phyloP scores from a whole-genome alignment of 768 basidiomycete species.

The Agrocybe pediades region DNA sequence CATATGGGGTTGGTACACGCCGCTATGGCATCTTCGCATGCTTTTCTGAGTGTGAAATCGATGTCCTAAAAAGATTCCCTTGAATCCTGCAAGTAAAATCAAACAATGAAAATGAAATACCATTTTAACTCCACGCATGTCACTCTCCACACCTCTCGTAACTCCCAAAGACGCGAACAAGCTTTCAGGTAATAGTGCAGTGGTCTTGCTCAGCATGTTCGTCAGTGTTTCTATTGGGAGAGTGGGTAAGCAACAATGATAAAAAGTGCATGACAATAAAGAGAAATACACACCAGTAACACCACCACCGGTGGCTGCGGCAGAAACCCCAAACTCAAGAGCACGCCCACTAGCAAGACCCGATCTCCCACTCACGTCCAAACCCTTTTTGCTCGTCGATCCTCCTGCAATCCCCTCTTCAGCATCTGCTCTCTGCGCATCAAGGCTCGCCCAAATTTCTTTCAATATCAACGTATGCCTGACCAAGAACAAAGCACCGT shows the following conservation, averaged over 20 bases:
- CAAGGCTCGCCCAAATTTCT: constrained; percentile 70
- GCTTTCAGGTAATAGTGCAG: constrained; percentile 63
- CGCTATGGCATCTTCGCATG: too few relatives aligned
- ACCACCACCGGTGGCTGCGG: constrained; percentile 32
- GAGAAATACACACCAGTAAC: constrained; percentile 51
- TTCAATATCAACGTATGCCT: constrained; percentile 90
- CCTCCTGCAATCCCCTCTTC: constrained; percentile 5
- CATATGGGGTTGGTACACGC: too few relatives aligned
- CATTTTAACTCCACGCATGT: constrained; percentile 70
- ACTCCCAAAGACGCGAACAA: constrained; percentile 73
- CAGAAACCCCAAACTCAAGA: constrained; percentile 8
- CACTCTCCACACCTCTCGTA: constrained; percentile 55
- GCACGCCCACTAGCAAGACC: constrained; percentile 9
- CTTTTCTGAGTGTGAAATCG: too few relatives aligned
- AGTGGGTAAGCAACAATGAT: constrained; percentile 4
- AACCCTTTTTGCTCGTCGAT: constrained; percentile 1
- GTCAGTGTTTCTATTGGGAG: constrained; percentile 50
- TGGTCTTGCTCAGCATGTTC: constrained; percentile 60
- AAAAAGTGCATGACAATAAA: background rate
- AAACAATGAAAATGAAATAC: too few relatives aligned
- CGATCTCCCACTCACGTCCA: background rate
- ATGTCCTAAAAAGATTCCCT: too few relatives aligned
- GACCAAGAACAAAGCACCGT: constrained; percentile 86
- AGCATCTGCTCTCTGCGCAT: constrained; percentile 59
- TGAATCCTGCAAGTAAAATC: too few relatives aligned